These are phyloP conservation scores for Scheffersomyces lignicola DNA, from an alignment of 1,139 yeast species.

Conservation along the genomic window DNA sequence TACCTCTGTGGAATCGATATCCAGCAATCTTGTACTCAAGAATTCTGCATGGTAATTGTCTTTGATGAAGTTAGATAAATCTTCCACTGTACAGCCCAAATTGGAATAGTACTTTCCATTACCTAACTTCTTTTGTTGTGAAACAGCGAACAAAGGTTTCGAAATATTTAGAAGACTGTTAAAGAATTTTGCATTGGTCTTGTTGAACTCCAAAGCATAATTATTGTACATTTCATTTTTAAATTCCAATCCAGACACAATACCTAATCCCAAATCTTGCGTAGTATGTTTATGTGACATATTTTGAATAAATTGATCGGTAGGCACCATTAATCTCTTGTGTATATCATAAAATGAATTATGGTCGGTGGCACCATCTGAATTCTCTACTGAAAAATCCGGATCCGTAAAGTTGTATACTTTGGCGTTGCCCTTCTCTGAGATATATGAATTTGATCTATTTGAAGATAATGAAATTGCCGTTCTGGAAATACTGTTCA, in stretches of 20 bases:
- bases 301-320: constrained; percentile 38
- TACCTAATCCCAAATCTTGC: constrained; percentile 27
- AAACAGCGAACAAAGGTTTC: constrained; percentile 24
- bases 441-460: constrained; percentile 41
- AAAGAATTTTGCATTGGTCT: constrained; percentile 24
- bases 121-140: constrained; percentile 19
- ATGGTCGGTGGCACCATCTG: constrained; percentile 22
- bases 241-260: constrained; percentile 6
- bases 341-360: constrained; percentile 33
- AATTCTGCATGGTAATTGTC: constrained; percentile 21
- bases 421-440: constrained; percentile 35
- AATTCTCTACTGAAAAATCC: constrained; percentile 26
- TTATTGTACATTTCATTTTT: constrained; percentile 5
- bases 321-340: constrained; percentile 37
- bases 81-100: constrained; percentile 27
- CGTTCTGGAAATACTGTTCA: constrained; percentile 15
- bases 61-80: constrained; percentile 26
- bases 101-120: constrained; percentile 23
- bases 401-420: constrained; percentile 43
- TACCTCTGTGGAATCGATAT: not conserved
- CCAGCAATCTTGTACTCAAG: constrained; percentile 1
- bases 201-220: constrained; percentile 15
- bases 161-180: constrained; percentile 20
- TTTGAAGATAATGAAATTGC: constrained; percentile 40
- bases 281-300: constrained; percentile 19